Percentiles rank a stretch among this genome's conserved stretches.
Evolutionary conservation across 2,329 filamentous ascomycete species (phyloP).

Genomic region (Fusarium pseudoanthophilum): DNA sequence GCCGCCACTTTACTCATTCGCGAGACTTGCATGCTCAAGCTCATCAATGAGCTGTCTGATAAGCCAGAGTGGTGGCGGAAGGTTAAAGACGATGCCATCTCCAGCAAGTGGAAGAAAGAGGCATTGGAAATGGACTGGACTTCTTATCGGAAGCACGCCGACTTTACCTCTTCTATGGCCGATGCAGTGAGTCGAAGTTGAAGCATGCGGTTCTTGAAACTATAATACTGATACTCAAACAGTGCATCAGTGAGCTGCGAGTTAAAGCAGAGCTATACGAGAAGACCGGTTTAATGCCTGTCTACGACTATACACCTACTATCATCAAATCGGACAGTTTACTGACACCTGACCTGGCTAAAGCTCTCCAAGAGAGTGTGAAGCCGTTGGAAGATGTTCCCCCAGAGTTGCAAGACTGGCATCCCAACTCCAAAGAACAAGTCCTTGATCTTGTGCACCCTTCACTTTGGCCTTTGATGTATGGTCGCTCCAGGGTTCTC

Average conservation of each 20-base stretch:
- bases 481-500: background rate
- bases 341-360: background rate
- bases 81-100: background rate
- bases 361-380: background rate
- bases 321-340: constrained; percentile 1
- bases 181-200: background rate
- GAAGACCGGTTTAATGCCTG: background rate
- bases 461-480: background rate
- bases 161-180: background rate
- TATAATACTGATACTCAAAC: background rate
- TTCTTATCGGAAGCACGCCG: background rate
- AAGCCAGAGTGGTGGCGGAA: background rate
- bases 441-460: background rate
- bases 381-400: background rate
- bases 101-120: background rate
- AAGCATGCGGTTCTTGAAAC: rapidly evolving
- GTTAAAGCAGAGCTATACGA: background rate
- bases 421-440: background rate
- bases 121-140: background rate
- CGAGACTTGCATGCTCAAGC: background rate
- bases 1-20: background rate
- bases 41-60: background rate
- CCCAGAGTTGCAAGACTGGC: background rate
- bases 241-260: background rate
- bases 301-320: background rate